Evolutionary conservation across 2,329 filamentous ascomycete genomes (phyloP).

Genomic region (Monilinia vaccinii-corymbosi): DNA sequence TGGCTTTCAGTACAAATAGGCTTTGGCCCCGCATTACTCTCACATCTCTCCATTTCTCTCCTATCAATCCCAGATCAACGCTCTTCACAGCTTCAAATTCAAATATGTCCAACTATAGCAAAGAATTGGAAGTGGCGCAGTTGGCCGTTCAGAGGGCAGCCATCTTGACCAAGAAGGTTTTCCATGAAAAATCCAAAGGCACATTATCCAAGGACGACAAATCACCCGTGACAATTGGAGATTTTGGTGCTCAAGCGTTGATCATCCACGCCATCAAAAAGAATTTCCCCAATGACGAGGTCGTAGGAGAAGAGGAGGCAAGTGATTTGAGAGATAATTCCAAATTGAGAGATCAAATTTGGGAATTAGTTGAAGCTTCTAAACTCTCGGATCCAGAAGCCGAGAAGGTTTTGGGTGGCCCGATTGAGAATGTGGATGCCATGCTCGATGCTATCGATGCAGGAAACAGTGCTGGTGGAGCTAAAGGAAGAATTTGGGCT

Average conservation of each 20-base stretch:
- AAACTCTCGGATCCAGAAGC: conserved; percentile 58
- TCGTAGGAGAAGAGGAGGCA: conserved; percentile 94
- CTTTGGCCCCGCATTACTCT: conserved; percentile 25
- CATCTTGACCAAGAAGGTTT: conserved; percentile 67
- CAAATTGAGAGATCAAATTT: conserved; percentile 65
- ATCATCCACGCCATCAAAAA: conserved; percentile 85
- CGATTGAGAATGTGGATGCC: conserved; percentile 54
- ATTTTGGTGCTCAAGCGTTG: conserved; percentile 94
- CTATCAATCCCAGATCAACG: conserved; percentile 6
- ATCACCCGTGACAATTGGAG: conserved; percentile 93
- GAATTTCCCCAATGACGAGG: conserved; percentile 83
- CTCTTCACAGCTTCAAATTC: conserved; percentile 17
- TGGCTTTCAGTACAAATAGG: conserved; percentile 24
- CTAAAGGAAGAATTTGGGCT: conserved; percentile 79
- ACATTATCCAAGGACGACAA: conserved; percentile 92
- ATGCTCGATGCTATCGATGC: conserved; percentile 60
- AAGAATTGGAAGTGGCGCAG: conserved; percentile 75
- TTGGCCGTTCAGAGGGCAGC: conserved; percentile 80
- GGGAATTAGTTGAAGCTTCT: conserved; percentile 68
- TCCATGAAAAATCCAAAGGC: conserved; percentile 85
- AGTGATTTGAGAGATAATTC: conserved; percentile 65
- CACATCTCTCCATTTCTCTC: conserved; percentile 25
- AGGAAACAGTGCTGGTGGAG: conserved; percentile 62
- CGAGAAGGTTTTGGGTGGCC: conserved; percentile 60
- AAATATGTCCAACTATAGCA: conserved; percentile 47